Evolutionary conservation across 2,329 filamentous ascomycete genomes (phyloP), one percentile per base, ranked within the genome.

Genomic region (Mycosphaerella arachidis): DNA sequence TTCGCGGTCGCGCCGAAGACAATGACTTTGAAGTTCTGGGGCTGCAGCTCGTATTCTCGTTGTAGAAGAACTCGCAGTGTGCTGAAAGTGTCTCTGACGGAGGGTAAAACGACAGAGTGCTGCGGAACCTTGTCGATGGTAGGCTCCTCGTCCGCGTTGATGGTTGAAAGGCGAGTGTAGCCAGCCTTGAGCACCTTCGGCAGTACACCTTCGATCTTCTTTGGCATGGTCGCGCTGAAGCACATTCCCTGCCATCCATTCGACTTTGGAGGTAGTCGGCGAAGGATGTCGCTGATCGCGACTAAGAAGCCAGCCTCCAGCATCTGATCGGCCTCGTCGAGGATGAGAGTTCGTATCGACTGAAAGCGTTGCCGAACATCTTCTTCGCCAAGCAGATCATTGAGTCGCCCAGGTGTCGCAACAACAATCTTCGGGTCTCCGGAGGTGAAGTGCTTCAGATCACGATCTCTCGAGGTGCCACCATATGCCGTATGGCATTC

Each of bases 321-420:
- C 81, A 97, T 87, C 76, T 97, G 92, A 72, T 99, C 94, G 0
- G 94, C 94, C 72, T 99, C 94, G 37, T 79, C 76, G 2, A 79
- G 70, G 27, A 80, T 74, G n/a, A 80, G 67, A n/a, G 78, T 76
- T 50, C 73, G 73, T 24, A 79, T 66, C 60, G 79, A 73, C 5
- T 72, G 67, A 62, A 84, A 75, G 61, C 76, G 78, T 53, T 78
- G 71, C 6, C 77, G 78, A 3, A 78, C 76, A 30, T 77, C 72
- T 29, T 78, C 78, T 68, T 95, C 90, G 1, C 81, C 81, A 12
- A 97, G 90, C 70, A 97, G 90, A 69, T 97, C 91, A 46, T 88
- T 80, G 2, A 97, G 81, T 52, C 94, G 88, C 57, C 94, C 94
- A 5, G 93, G 92, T 10, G 93, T 94, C 4, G 87, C 92, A 63